Evolutionary conservation across 805 yeast genomes (phyloP).

Genomic region (Cyberlindnera americana): DNA sequence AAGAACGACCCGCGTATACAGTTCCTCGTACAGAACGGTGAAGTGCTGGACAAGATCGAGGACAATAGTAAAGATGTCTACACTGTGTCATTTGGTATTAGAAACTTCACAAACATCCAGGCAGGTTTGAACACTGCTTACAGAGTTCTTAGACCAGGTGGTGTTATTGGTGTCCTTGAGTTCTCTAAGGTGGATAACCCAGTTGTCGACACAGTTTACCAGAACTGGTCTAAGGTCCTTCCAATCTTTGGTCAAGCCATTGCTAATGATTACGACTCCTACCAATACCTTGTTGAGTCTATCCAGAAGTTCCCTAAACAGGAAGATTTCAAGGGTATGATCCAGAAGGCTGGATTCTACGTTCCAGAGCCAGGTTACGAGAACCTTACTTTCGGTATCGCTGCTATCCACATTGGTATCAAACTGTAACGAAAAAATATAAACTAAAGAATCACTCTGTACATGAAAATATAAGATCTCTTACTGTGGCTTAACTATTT

Average conservation of each 20-base stretch:
- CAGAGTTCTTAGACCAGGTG: constrained; percentile 95
- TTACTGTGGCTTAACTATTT: too few relatives aligned
- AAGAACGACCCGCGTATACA: constrained; percentile 52
- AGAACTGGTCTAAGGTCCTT: constrained; percentile 80
- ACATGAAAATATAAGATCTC: background rate
- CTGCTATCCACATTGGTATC: constrained; percentile 94
- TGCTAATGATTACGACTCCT: constrained; percentile 93
- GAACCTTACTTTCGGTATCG: constrained; percentile 89
- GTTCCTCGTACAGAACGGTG: constrained; percentile 92
- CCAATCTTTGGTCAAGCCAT: constrained; percentile 95
- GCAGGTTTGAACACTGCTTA: constrained; percentile 94
- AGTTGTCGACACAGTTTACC: constrained; percentile 69
- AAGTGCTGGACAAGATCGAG: constrained; percentile 74
- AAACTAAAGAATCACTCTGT: background rate
- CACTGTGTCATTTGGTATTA: constrained; percentile 95
- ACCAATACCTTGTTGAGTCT: constrained; percentile 94
- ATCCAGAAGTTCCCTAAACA: constrained; percentile 90
- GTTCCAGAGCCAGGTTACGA: constrained; percentile 91
- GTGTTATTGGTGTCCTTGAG: constrained; percentile 94
- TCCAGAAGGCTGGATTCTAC: constrained; percentile 90
- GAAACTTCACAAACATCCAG: constrained; percentile 93
- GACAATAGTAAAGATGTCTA: constrained; percentile 91
- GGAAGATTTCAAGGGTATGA: constrained; percentile 87
- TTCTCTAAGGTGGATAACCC: constrained; percentile 89
- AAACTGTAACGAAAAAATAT: constrained; percentile 46